Evolutionary conservation across 495 filamentous ascomycete species (phyloP).

Genomic region (Xylona heveae): DNA sequence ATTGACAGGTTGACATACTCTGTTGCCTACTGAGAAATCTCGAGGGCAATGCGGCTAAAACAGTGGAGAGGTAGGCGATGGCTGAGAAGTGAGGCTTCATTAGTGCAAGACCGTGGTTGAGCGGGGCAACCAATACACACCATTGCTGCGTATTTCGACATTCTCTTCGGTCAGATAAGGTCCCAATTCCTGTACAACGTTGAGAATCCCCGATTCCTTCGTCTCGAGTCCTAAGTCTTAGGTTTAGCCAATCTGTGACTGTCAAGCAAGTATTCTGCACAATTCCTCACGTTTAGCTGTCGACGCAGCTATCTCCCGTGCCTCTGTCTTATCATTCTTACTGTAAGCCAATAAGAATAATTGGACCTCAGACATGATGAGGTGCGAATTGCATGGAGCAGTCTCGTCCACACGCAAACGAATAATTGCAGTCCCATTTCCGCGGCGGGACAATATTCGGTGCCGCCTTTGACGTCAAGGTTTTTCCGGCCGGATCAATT

Average conservation of each 20-base stretch:
- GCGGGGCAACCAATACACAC: slow-evolving; percentile 5
- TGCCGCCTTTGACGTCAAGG: slow-evolving; percentile 3
- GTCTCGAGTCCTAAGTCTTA: slow-evolving; percentile 29
- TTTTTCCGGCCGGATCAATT: background rate
- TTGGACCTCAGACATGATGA: slow-evolving; percentile 6
- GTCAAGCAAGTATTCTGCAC: background rate
- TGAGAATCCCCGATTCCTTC: slow-evolving; percentile 40
- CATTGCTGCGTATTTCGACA: slow-evolving; percentile 34
- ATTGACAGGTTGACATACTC: slow-evolving; percentile 11
- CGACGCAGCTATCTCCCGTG: slow-evolving; percentile 1
- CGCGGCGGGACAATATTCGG: background rate
- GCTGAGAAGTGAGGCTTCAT: slow-evolving; percentile 12
- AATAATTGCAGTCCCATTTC: too few relatives aligned
- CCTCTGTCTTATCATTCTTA: slow-evolving; percentile 2
- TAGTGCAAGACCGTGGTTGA: background rate
- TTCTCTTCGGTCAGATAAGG: slow-evolving; percentile 57
- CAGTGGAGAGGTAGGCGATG: slow-evolving; percentile 43
- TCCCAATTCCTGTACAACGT: slow-evolving; percentile 42
- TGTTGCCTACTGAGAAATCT: slow-evolving; percentile 46
- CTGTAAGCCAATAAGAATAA: slow-evolving; percentile 4
- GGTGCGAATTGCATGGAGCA: too few relatives aligned
- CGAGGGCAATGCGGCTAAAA: slow-evolving; percentile 33
- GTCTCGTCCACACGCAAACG: too few relatives aligned
- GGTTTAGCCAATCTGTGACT: background rate
- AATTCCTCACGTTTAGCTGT: slow-evolving; percentile 4